A percentile compares a stretch with the other conserved stretches of the same genome.
Evolutionary conservation across 164 flowering plant genomes (phyloP).

Genomic region (Vitis labrusca): DNA sequence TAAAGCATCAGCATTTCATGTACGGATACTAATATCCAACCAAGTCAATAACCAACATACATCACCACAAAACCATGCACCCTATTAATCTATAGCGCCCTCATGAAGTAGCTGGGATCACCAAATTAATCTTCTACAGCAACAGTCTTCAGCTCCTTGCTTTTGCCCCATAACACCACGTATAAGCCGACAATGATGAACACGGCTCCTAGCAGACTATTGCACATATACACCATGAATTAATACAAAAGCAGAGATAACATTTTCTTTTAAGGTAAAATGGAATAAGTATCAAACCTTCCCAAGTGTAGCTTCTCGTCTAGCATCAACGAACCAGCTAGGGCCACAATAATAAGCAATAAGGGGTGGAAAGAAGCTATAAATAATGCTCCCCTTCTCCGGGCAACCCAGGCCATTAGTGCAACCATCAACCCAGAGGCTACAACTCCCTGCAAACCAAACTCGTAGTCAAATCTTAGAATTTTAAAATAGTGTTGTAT

Average conservation of each 20-base stretch:
- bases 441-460: slow-evolving; percentile 15
- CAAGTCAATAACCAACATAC: too few relatives aligned
- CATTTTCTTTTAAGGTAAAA: too few relatives aligned
- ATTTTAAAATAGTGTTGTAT: not conserved
- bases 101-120: too few relatives aligned
- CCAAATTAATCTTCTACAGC: too few relatives aligned
- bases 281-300: slow-evolving; percentile 8
- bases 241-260: not conserved
- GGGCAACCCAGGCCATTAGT: slow-evolving; percentile 10
- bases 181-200: slow-evolving; percentile 28
- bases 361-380: slow-evolving; percentile 19
- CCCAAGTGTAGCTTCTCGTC: slow-evolving; percentile 21
- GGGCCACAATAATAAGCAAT: slow-evolving; percentile 14
- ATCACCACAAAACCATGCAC: too few relatives aligned
- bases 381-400: slow-evolving; percentile 14
- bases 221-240: not conserved
- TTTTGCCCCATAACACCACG: slow-evolving; percentile 33
- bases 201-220: slow-evolving; percentile 24
- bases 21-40: too few relatives aligned
- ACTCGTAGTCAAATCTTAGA: too few relatives aligned
- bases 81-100: too few relatives aligned
- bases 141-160: slow-evolving; percentile 16
- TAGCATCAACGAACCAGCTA: slow-evolving; percentile 9
- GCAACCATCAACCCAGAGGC: slow-evolving; percentile 13
- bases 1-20: too few relatives aligned